Percentiles rank a stretch among this genome's conserved stretches.
Conservation (phyloP, 1,284 basidiomycete genomes). For the Melampsora americana region DNA sequence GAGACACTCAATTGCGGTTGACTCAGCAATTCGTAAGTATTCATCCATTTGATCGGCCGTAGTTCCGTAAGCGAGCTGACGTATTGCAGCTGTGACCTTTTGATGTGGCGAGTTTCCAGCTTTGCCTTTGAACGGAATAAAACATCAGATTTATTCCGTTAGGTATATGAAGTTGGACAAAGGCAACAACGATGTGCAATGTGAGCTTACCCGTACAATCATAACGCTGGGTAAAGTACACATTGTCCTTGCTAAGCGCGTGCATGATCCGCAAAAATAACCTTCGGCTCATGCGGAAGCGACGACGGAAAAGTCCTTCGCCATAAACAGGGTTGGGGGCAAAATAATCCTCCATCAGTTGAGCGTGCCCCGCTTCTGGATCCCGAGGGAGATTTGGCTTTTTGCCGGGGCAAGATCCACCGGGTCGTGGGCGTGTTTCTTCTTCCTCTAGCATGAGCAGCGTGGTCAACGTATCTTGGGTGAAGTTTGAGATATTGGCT, state of each 20-base stretch:
- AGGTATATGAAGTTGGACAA: not conserved
- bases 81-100: conserved; percentile 10
- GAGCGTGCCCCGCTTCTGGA: too few relatives aligned
- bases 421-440: too few relatives aligned
- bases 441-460: too few relatives aligned
- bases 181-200: too few relatives aligned
- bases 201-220: not conserved
- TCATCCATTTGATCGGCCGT: not conserved
- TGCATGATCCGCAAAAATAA: conserved; percentile 7
- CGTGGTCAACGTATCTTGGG: too few relatives aligned
- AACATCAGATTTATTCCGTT: not conserved
- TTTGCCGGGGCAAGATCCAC: too few relatives aligned
- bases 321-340: too few relatives aligned
- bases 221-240: conserved; percentile 23
- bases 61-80: conserved; percentile 8
- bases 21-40: conserved; percentile 24
- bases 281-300: not conserved
- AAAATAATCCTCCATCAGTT: too few relatives aligned
- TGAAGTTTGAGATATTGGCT: too few relatives aligned
- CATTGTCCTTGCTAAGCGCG: conserved; percentile 6
- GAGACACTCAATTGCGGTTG: conserved; percentile 18
- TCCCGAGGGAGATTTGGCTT: too few relatives aligned
- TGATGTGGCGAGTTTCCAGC: conserved; percentile 9
- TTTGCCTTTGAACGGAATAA: not conserved
- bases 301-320: not conserved